Evolutionary conservation across 2,329 filamentous ascomycete species (phyloP).

Genomic region (Myriosclerotinia scirpicola): DNA sequence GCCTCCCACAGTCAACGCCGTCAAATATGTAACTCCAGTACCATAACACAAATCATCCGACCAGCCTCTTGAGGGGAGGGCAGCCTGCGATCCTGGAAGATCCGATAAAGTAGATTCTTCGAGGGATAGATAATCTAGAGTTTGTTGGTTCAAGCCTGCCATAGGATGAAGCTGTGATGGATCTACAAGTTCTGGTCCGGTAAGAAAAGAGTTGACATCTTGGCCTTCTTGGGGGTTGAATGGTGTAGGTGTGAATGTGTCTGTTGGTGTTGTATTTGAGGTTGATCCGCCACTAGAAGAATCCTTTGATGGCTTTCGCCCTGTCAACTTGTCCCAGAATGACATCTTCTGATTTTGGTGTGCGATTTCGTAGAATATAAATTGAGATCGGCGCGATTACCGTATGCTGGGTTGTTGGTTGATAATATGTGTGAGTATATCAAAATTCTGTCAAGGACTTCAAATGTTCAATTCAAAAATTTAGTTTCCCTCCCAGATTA

Average conservation of each 20-base stretch:
- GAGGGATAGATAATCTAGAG: slow-evolving; percentile 90
- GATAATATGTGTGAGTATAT: slow-evolving; percentile 10
- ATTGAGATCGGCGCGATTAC: not conserved
- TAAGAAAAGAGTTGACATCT: slow-evolving; percentile 85
- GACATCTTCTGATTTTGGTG: slow-evolving; percentile 38
- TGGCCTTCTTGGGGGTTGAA: slow-evolving; percentile 73
- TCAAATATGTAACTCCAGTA: slow-evolving; percentile 88
- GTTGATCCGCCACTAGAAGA: slow-evolving; percentile 28
- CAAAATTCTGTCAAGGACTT: slow-evolving; percentile 13
- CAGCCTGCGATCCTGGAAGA: slow-evolving; percentile 80
- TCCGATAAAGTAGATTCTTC: slow-evolving; percentile 89
- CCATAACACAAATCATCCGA: slow-evolving; percentile 98
- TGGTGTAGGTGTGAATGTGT: slow-evolving; percentile 52
- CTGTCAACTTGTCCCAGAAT: slow-evolving; percentile 44
- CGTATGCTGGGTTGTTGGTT: not conserved
- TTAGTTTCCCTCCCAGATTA: slow-evolving; percentile 15
- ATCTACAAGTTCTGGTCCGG: slow-evolving; percentile 74
- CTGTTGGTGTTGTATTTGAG: slow-evolving; percentile 37
- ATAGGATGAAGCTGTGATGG: slow-evolving; percentile 88
- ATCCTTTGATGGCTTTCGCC: slow-evolving; percentile 41
- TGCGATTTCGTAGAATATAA: not conserved
- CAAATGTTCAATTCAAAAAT: slow-evolving; percentile 21
- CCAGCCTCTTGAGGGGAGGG: slow-evolving; percentile 92
- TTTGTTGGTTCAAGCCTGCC: slow-evolving; percentile 87
- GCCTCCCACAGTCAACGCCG: slow-evolving; percentile 82